Base-by-base conservation (phyloP, 306 rosid species). In the Malus sieversii region DNA sequence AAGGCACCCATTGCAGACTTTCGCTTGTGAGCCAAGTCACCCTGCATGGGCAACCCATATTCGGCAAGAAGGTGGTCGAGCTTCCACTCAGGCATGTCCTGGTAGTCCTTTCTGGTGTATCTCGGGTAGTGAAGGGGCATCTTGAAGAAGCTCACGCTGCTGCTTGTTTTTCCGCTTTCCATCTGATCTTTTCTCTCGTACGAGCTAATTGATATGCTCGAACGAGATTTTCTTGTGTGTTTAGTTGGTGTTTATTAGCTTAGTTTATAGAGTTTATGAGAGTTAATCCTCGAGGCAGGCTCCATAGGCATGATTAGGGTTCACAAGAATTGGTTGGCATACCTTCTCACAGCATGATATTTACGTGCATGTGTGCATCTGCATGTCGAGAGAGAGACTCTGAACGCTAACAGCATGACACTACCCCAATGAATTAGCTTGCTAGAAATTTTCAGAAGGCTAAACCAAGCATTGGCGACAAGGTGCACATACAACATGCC, bases 91-190 rank as follows among this genome's bases (percentile, higher is more conserved):
- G 96, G 92, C 97, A 93, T 91, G 74, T 84, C 75, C 72, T 81
- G 73, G 61, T 93, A 93, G 72, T 91, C 98, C 77, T 86, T 85
- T 63, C 80, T 75, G n/a, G 82, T 83, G 82, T 89, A 91, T 84
- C 87, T 89, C 35, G 92, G 97, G 48, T 91, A 89, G 85, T 89
- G 97, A 57, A 93, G 87, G 1, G 97, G 96, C 93, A 89, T 93
- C 76, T 91, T 93, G 77, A 93, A 93, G 83, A 38, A 82, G 38
- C 82, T 73, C 16, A 22, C 75, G 0, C 70, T 77, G 27, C 55
- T 35, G 22, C 18, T 77, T n/a, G 77, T 75, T 73, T 72, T 64
- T 10, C 72, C 75, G 29, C 82, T 87, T 48, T 78, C 88, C 92
- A 89, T 90, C 6, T 77, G 40, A 75, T 12, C 58, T 27, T 20